Percentiles rank a stretch among this genome's conserved stretches.
These are phyloP conservation scores for Phytophthora chlamydospora DNA, from an alignment of 352 stramenopile genomes.

Conservation along the genomic window DNA sequence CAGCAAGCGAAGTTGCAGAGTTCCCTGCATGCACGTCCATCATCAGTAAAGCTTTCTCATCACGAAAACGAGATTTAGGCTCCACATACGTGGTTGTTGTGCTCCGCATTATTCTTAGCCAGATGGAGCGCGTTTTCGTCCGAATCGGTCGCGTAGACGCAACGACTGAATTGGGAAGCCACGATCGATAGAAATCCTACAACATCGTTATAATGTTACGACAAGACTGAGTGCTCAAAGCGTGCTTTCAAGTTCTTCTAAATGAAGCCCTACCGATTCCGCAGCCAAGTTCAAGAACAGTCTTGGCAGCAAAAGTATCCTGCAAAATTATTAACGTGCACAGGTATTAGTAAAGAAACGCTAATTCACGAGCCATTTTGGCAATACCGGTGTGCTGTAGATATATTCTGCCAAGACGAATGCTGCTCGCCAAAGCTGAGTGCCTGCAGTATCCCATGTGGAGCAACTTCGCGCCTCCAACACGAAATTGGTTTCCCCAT, in stretches of 20 bases:
- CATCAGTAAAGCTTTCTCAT: conserved; percentile 2
- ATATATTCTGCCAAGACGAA: conserved; percentile 66
- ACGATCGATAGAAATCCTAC: conserved; percentile 56
- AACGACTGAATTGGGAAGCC: conserved; percentile 35
- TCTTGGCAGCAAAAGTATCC: conserved; percentile 33
- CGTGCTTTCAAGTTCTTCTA: neutral
- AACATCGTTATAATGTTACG: neutral
- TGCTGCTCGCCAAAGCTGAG: conserved; percentile 61
- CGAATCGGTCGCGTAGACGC: conserved; percentile 56
- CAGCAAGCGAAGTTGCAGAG: conserved; percentile 32
- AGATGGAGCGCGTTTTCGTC: conserved; percentile 46
- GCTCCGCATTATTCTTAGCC: conserved; percentile 40
- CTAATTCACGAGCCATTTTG: neutral
- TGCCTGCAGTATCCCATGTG: conserved; percentile 43
- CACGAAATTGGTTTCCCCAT: conserved; percentile 17
- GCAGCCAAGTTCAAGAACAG: conserved; percentile 60
- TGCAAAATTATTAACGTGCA: conserved; percentile 8
- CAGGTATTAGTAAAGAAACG: neutral
- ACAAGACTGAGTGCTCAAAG: neutral
- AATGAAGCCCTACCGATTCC: conserved; percentile 48
- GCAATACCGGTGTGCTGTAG: conserved; percentile 14
- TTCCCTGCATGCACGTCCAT: conserved; percentile 13
- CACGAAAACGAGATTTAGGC: neutral
- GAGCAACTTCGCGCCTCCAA: conserved; percentile 28
- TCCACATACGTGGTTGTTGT: conserved; percentile 33